Percentiles rank a stretch among this genome's conserved stretches.
phyloP scores from a whole-genome alignment of 2,329 filamentous ascomycete genomes.

The Dothiorella sarmentorum region DNA sequence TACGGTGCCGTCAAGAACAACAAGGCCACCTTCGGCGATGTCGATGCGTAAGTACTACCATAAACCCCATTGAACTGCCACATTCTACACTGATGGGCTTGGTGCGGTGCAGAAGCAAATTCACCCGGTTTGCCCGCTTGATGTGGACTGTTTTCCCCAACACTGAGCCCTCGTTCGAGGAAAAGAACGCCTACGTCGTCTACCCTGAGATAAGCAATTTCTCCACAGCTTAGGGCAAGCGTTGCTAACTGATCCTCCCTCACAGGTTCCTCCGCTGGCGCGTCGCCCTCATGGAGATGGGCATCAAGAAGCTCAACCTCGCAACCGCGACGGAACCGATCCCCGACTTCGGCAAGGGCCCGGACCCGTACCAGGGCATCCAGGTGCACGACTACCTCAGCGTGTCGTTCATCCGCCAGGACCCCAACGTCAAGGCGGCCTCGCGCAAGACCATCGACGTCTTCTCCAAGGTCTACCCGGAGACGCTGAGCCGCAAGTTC shows the following conservation, averaged over 20 bases:
- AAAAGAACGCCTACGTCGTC: no score
- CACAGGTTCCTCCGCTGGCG: constrained; percentile 84
- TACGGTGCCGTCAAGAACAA: constrained; percentile 85
- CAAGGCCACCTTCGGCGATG: constrained; percentile 74
- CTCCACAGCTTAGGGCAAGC: neutral
- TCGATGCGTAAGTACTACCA: constrained; percentile 64
- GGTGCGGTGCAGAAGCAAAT: no score
- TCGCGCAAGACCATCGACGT: constrained; percentile 77
- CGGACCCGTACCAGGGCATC: constrained; percentile 83
- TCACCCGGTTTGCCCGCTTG: no score
- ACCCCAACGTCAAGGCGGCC: constrained; percentile 70
- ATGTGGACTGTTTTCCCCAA: no score
- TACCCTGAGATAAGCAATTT: neutral
- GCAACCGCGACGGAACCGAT: constrained; percentile 65
- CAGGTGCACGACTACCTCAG: constrained; percentile 93
- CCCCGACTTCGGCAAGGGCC: constrained; percentile 60
- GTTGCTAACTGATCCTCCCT: neutral
- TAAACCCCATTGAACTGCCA: neutral
- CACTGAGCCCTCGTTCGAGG: no score
- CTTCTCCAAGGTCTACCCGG: constrained; percentile 81
- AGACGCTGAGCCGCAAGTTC: constrained; percentile 86
- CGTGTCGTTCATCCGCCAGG: constrained; percentile 81
- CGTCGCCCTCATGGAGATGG: constrained; percentile 84
- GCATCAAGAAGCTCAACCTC: constrained; percentile 71
- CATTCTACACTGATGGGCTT: neutral